These are phyloP conservation scores for Aspergillus intermedius DNA, from an alignment of 2,329 filamentous ascomycete species.

Conservation along the genomic window DNA sequence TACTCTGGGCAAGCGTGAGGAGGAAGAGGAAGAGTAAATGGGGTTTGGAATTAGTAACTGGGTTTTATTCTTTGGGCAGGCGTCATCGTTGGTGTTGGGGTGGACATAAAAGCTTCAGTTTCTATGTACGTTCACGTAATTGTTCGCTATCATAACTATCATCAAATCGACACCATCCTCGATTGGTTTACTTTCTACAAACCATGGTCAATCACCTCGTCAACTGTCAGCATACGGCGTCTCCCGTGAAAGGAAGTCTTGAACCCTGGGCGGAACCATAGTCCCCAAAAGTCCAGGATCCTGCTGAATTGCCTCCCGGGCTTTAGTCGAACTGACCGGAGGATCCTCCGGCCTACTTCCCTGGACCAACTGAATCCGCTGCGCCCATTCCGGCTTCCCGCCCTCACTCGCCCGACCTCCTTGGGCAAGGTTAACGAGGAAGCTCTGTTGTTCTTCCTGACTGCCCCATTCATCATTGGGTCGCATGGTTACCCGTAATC, in stretches of 20 bases:
- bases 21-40: conserved; percentile 24
- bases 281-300: conserved; percentile 26
- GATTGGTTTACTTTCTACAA: neutral
- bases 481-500: conserved; percentile 40
- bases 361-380: conserved; percentile 37
- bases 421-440: conserved; percentile 30
- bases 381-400: conserved; percentile 37
- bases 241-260: conserved; percentile 27
- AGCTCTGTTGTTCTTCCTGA: conserved; percentile 33
- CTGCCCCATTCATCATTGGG: conserved; percentile 36
- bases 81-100: neutral
- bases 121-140: neutral
- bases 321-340: conserved; percentile 39
- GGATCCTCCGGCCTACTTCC: conserved; percentile 29
- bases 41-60: conserved; percentile 1
- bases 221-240: conserved; percentile 21
- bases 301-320: conserved; percentile 29
- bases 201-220: neutral
- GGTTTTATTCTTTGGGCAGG: neutral
- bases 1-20: conserved; percentile 36
- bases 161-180: neutral
- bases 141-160: neutral
- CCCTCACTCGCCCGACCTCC: conserved; percentile 33
- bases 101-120: neutral
- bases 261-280: conserved; percentile 30